Evolutionary conservation across 345 rosid species (phyloP).

Genomic region (Arabidopsis thaliana): TAIR10.1 NC_003074.8:18559001-18559500

Average conservation of each 20-base stretch:
- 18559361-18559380: conserved; percentile 17
- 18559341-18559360: background rate
- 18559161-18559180: background rate
- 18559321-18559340: conserved; percentile 3
- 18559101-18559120: conserved; percentile 34
- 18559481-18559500: conserved; percentile 24
- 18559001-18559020: conserved; percentile 88
- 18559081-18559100: background rate
- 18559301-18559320: conserved; percentile 19
- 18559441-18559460: conserved; percentile 31
- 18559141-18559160: conserved; percentile 37
- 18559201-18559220: conserved; percentile 56
- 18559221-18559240: conserved; percentile 68
- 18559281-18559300: conserved; percentile 17
- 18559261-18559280: conserved; percentile 70
- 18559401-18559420: conserved; percentile 44
- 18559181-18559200: conserved; percentile 61
- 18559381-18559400: conserved; percentile 48
- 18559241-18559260: conserved; percentile 84
- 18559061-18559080: background rate
- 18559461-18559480: background rate
- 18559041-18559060: conserved; percentile 56
- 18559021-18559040: conserved; percentile 96
- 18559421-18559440: conserved; percentile 43
- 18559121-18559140: conserved; percentile 35